Percentiles rank a stretch among this genome's conserved stretches.
Conservation (phyloP, 345 rosid genomes). For the Rhodamnia argentea region DNA sequence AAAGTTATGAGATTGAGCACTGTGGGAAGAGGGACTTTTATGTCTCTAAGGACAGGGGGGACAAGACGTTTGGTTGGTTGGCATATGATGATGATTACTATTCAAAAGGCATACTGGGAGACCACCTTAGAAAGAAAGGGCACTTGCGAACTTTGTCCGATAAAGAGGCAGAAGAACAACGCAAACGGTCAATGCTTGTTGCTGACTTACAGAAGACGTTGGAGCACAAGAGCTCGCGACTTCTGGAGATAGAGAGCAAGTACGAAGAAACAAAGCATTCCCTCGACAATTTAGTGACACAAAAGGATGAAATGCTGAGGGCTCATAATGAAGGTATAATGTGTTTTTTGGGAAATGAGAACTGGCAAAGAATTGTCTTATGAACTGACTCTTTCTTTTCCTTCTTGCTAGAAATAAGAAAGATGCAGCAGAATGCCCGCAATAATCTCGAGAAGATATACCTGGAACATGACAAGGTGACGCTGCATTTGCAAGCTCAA, state of each 20-base stretch:
- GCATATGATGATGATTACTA: constrained; percentile 49
- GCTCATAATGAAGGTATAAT: constrained; percentile 45
- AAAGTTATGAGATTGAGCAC: constrained; percentile 16
- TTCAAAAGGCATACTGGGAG: constrained; percentile 19
- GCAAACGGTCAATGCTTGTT: constrained; percentile 27
- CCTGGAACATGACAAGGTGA: constrained; percentile 29
- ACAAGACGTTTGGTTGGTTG: constrained; percentile 55
- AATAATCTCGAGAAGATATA: constrained; percentile 25
- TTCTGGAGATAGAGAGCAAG: constrained; percentile 33
- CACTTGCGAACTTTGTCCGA: constrained; percentile 45
- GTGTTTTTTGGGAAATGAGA: neutral
- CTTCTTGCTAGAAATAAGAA: constrained; percentile 9
- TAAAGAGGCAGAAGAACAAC: constrained; percentile 33
- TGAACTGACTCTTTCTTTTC: neutral
- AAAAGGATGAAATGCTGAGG: constrained; percentile 26
- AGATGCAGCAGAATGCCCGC: constrained; percentile 26
- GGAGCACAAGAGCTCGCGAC: constrained; percentile 18
- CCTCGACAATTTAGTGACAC: constrained; percentile 10
- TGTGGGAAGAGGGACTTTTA: constrained; percentile 43
- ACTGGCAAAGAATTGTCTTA: neutral
- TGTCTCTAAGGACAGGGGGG: constrained; percentile 12
- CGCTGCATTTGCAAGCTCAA: constrained; percentile 17
- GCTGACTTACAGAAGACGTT: constrained; percentile 28
- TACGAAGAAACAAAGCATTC: constrained; percentile 13
- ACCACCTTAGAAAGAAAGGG: constrained; percentile 34